These are phyloP conservation scores for Mycosphaerelloides madeirae DNA, from an alignment of 2,329 filamentous ascomycete genomes.

Conservation along the genomic window DNA sequence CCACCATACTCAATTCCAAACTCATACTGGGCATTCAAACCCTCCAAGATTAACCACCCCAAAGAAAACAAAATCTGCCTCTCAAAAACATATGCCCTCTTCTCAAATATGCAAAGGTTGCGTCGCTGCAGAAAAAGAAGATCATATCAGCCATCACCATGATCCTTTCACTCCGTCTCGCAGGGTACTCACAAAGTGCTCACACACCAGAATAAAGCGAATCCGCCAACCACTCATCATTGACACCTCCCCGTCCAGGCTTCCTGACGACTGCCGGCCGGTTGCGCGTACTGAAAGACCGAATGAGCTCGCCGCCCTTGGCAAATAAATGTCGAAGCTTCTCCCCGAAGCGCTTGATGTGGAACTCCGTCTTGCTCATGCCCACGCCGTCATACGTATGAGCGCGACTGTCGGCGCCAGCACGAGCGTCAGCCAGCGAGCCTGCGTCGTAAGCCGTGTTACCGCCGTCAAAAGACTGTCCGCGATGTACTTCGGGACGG, in stretches of 20 bases:
- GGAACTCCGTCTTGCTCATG: constrained; percentile 39
- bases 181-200: constrained; percentile 3
- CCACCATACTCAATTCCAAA: too few relatives aligned
- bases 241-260: background rate
- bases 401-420: constrained; percentile 19
- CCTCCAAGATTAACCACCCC: too few relatives aligned
- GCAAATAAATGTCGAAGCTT: constrained; percentile 34
- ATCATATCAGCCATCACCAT: too few relatives aligned
- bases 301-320: constrained; percentile 32
- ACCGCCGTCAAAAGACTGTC: constrained; percentile 22
- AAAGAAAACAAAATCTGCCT: too few relatives aligned
- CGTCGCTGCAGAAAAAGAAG: background rate
- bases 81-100: too few relatives aligned
- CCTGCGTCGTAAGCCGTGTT: constrained; percentile 29
- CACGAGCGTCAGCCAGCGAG: constrained; percentile 19
- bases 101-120: too few relatives aligned
- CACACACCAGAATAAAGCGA: constrained; percentile 29
- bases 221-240: constrained; percentile 25
- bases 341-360: constrained; percentile 37
- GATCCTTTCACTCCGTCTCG: too few relatives aligned
- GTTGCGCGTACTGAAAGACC: constrained; percentile 25
- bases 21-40: too few relatives aligned
- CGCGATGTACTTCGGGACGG: constrained; percentile 13
- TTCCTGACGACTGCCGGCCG: constrained; percentile 2
- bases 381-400: constrained; percentile 31